A percentile compares a stretch with the other conserved stretches of the same genome.
phyloP scores from a whole-genome alignment of 306 rosid species.

The Quercus bicolor region DNA sequence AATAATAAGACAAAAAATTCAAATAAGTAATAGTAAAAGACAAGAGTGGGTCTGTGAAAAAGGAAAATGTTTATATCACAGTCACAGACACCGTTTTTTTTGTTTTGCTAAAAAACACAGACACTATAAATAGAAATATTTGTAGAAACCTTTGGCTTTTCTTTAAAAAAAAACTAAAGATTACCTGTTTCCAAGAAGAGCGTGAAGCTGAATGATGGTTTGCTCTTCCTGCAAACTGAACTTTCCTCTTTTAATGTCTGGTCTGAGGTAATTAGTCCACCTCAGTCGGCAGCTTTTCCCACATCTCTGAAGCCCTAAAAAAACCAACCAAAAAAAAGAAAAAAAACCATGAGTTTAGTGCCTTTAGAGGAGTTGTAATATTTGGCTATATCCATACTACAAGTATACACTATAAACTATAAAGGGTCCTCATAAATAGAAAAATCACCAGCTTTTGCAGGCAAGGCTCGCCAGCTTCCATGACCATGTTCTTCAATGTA shows the following conservation, averaged over 20 bases:
- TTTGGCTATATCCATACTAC: neutral
- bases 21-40: too few species aligned
- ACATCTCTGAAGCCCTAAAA: slow-evolving; percentile 47
- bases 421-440: neutral
- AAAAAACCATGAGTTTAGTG: neutral
- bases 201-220: slow-evolving; percentile 55
- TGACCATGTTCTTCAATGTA: neutral
- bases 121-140: too few species aligned
- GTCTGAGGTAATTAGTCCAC: slow-evolving; percentile 53
- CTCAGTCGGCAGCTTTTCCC: slow-evolving; percentile 56
- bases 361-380: neutral
- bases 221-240: slow-evolving; percentile 51
- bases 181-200: slow-evolving; percentile 53
- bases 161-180: neutral
- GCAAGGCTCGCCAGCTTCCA: slow-evolving; percentile 20
- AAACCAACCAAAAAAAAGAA: neutral
- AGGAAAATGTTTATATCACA: too few species aligned
- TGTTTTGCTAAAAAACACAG: too few species aligned
- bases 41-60: too few species aligned
- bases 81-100: too few species aligned
- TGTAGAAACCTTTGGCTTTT: too few species aligned
- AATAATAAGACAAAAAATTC: too few species aligned
- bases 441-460: slow-evolving; percentile 22
- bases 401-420: neutral
- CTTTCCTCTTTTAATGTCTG: slow-evolving; percentile 52